Evolutionary conservation across 2,329 filamentous ascomycete species (phyloP).

Genomic region (Endothia cerciana): DNA sequence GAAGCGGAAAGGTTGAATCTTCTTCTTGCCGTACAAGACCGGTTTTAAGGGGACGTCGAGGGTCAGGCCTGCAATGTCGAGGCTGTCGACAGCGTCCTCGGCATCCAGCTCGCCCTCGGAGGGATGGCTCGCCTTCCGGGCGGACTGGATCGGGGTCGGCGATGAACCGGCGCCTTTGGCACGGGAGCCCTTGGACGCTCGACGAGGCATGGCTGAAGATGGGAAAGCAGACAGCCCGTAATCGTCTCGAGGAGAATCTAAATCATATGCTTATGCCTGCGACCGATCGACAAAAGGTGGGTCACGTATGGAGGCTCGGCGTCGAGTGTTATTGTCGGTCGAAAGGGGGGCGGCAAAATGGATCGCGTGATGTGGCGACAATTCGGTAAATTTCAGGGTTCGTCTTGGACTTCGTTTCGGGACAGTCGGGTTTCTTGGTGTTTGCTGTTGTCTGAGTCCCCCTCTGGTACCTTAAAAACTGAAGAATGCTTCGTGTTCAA

Average conservation of each 20-base stretch:
- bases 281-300: neutral
- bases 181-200: conserved; percentile 40
- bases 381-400: neutral
- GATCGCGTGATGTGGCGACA: conserved; percentile 15
- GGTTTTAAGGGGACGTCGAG: conserved; percentile 40
- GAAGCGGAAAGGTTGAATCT: conserved; percentile 61
- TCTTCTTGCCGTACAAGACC: conserved; percentile 37
- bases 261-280: neutral
- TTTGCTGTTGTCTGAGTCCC: neutral
- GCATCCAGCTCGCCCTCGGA: conserved; percentile 45
- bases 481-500: conserved; percentile 3
- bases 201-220: conserved; percentile 31
- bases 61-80: conserved; percentile 49
- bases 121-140: conserved; percentile 42
- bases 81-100: conserved; percentile 45
- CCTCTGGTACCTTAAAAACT: too few species aligned
- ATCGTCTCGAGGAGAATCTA: neutral
- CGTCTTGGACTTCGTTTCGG: too few species aligned
- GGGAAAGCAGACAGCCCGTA: neutral
- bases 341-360: neutral
- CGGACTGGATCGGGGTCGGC: conserved; percentile 43
- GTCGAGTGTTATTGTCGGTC: neutral
- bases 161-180: conserved; percentile 35
- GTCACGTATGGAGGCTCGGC: neutral
- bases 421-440: neutral